A percentile compares a stretch with the other conserved stretches of the same genome.
phyloP scores from a whole-genome alignment of 805 yeast genomes.

The Wickerhamiella sorbophila region DNA sequence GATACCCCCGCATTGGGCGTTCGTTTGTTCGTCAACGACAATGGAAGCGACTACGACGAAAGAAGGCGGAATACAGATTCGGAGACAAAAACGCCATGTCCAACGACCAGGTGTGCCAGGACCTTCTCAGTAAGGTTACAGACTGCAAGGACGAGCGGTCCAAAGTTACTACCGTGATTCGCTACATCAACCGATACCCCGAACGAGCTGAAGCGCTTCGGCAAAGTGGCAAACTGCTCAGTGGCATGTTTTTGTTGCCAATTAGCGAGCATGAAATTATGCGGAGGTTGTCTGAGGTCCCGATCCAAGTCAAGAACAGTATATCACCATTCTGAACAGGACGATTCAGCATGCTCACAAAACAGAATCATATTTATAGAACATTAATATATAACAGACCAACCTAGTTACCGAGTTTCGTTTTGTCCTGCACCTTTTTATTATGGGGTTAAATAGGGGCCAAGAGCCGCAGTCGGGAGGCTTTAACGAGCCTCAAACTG shows the following conservation, averaged over 20 bases:
- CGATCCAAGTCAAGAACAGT: no score
- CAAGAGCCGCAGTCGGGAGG: no score
- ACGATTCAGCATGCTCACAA: no score
- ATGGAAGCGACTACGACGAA: constrained; percentile 37
- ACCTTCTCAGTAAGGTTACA: background rate
- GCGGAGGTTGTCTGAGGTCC: background rate
- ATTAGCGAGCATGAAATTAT: background rate
- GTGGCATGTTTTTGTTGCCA: constrained; percentile 10
- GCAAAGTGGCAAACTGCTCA: constrained; percentile 4
- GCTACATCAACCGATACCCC: constrained; percentile 9
- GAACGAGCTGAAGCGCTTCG: constrained; percentile 6
- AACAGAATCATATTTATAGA: no score
- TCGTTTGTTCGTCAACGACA: constrained; percentile 51
- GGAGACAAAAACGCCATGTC: background rate
- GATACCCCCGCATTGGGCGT: constrained; percentile 38
- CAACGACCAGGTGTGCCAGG: background rate
- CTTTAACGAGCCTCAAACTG: constrained; percentile 64
- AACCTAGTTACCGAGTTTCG: no score
- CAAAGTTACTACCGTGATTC: constrained; percentile 8
- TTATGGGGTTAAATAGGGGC: no score
- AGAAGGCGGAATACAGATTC: constrained; percentile 1
- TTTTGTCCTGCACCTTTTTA: no score
- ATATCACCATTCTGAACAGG: no score
- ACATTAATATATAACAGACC: no score
- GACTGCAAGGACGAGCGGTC: constrained; percentile 19